phyloP scores from a whole-genome alignment of 2,329 filamentous ascomycete genomes.

The Lasiodiplodia sp. region DNA sequence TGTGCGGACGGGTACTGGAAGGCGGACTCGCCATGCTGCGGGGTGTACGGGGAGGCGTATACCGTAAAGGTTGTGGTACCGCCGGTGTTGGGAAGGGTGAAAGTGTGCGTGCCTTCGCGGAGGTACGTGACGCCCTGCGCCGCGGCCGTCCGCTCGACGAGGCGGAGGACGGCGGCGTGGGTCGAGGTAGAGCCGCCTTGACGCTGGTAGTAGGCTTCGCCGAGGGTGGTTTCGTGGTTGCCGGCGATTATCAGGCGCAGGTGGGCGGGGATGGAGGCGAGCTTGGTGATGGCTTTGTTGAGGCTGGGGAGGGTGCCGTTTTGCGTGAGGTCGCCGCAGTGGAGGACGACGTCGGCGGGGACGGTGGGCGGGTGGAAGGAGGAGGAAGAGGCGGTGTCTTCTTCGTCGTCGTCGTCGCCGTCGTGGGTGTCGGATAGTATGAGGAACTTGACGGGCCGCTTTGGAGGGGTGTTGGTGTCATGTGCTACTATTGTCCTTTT shows the following conservation, averaged over 20 bases:
- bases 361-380: constrained; percentile 51
- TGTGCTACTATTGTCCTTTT: background rate
- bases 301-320: constrained; percentile 58
- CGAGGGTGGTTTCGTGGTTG: constrained; percentile 68
- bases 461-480: background rate
- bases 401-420: background rate
- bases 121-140: constrained; percentile 60
- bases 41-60: constrained; percentile 63
- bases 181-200: constrained; percentile 38
- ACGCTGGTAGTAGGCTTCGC: constrained; percentile 55
- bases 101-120: constrained; percentile 59
- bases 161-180: constrained; percentile 31
- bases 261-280: constrained; percentile 58
- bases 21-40: constrained; percentile 62
- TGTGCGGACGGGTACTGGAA: constrained; percentile 60
- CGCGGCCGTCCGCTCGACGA: background rate
- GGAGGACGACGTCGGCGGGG: constrained; percentile 61
- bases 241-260: constrained; percentile 69
- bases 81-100: constrained; percentile 56
- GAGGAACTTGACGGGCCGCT: constrained; percentile 39
- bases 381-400: background rate
- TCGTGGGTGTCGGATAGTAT: constrained; percentile 55
- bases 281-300: constrained; percentile 53
- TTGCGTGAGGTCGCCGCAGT: constrained; percentile 66
- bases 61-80: constrained; percentile 53